phyloP scores from a whole-genome alignment of 148 eudicot species.

The Silene uniflora region DNA sequence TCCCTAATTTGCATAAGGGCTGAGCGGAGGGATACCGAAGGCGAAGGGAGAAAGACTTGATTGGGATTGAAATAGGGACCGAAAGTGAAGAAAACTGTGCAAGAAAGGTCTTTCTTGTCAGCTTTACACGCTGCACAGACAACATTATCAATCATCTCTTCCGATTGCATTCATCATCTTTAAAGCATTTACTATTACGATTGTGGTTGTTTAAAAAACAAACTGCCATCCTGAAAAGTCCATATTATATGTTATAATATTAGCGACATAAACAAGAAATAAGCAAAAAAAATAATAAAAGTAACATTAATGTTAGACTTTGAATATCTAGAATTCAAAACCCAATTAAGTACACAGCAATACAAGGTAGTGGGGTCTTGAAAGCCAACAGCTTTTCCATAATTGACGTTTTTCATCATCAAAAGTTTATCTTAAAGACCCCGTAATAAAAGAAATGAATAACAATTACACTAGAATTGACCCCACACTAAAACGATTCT shows the following conservation, averaged over 20 bases:
- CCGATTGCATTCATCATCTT: not conserved
- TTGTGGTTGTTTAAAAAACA: slow-evolving; percentile 2
- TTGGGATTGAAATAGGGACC: slow-evolving; percentile 26
- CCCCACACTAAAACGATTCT: too few relatives aligned
- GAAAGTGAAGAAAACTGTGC: slow-evolving; percentile 32
- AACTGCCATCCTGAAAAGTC: slow-evolving; percentile 11
- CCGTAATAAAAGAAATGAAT: too few relatives aligned
- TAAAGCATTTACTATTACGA: slow-evolving; percentile 2
- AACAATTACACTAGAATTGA: too few relatives aligned
- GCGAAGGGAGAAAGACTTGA: slow-evolving; percentile 15
- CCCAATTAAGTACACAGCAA: too few relatives aligned
- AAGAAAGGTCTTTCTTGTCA: slow-evolving; percentile 16
- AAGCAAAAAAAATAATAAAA: too few relatives aligned
- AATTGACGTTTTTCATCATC: too few relatives aligned
- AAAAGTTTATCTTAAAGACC: too few relatives aligned
- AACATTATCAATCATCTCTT: slow-evolving; percentile 20
- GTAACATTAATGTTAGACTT: too few relatives aligned
- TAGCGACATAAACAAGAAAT: not conserved
- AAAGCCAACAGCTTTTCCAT: too few relatives aligned
- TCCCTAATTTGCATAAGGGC: not conserved
- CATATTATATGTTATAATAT: not conserved
- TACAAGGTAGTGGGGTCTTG: too few relatives aligned
- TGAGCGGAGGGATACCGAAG: slow-evolving; percentile 2
- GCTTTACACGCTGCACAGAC: slow-evolving; percentile 20
- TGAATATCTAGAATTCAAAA: too few relatives aligned